Base-by-base conservation (phyloP, 139 green algal species). In the Spirogloea muscicola region DNA sequence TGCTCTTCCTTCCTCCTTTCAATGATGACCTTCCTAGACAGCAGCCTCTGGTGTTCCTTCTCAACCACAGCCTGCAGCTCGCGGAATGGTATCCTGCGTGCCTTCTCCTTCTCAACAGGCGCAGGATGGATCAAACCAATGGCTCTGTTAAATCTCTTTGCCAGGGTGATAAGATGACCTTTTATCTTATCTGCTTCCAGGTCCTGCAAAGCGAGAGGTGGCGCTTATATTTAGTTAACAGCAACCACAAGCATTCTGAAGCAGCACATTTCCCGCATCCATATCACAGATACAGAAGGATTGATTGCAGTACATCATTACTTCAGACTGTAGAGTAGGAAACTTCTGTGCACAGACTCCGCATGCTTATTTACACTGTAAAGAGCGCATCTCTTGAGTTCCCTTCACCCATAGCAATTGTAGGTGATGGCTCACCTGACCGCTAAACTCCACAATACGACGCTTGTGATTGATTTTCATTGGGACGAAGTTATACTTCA, bases 1-100 rank as follows among this genome's bases (percentile, higher is more conserved):
- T 84, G 60, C 82, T 96, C 91, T 87, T 98, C 94, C 85, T 98
- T 98, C 59, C 91, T 87, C 72, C 88, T 85, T 86, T 99, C 94
- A 68, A 99, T 99, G 34, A 97, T 71, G 58, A 87, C 79, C 83
- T 96, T 96, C 60, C 92, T 82, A 36, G 85, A 84, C 40, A 95
- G 68, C 37, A 87, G 85, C 25, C 81, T 76, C 74, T 86, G 84
- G 86, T 97, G 92, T 65, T 96, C 93, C 49, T 88, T 63, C 48
- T 85, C 80, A 16, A 91, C 66, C 16, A 73, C 75, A 38, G 83
- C 79, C 25, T 85, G 41, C 18, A 86, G 86, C 34, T 84, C 79
- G 39, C 52, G 57, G 4, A 71, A 43, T 1, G 62, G 38, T 10
- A 40, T 31, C 2, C 40, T 74, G 7, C 29, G 55, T 29, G 46